Percentiles rank a stretch among this genome's conserved stretches.
These are phyloP conservation scores for Vigna radiata DNA, from an alignment of 306 rosid species.

Conservation along the genomic window DNA sequence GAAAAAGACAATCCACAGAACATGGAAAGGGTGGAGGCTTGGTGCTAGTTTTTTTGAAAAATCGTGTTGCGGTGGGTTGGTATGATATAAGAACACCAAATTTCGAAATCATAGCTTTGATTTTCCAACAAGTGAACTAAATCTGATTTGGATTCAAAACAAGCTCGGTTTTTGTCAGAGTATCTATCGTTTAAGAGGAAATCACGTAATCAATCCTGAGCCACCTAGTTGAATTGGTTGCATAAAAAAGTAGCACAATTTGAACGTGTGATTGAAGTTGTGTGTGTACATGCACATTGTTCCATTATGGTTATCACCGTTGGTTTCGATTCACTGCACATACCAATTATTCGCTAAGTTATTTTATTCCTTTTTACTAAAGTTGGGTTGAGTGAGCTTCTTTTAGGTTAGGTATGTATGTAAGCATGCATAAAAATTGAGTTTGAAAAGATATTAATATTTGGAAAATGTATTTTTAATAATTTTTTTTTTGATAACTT, in stretches of 20 bases:
- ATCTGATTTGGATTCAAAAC: neutral
- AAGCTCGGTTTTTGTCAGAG: neutral
- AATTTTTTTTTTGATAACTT: too few species aligned
- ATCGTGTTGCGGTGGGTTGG: neutral
- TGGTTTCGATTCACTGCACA: neutral
- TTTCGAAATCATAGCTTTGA: neutral
- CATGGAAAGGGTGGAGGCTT: slow-evolving; percentile 40
- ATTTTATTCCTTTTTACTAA: neutral
- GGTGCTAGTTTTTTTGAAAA: slow-evolving; percentile 7
- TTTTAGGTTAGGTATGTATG: neutral
- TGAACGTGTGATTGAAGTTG: neutral
- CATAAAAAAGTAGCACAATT: neutral
- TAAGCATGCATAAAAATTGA: too few species aligned
- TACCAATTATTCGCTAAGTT: neutral
- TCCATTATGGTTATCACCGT: neutral
- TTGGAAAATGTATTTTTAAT: too few species aligned
- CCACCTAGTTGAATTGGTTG: neutral
- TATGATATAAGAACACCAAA: neutral
- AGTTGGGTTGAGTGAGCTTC: neutral
- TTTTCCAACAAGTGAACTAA: neutral
- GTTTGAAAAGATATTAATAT: too few species aligned
- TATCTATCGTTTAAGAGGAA: neutral
- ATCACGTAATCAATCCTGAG: neutral
- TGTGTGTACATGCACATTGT: neutral
- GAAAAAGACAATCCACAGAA: slow-evolving; percentile 51